Conservation (phyloP, 2,329 filamentous ascomycete genomes). For the Calonectria multiphialidica region DNA sequence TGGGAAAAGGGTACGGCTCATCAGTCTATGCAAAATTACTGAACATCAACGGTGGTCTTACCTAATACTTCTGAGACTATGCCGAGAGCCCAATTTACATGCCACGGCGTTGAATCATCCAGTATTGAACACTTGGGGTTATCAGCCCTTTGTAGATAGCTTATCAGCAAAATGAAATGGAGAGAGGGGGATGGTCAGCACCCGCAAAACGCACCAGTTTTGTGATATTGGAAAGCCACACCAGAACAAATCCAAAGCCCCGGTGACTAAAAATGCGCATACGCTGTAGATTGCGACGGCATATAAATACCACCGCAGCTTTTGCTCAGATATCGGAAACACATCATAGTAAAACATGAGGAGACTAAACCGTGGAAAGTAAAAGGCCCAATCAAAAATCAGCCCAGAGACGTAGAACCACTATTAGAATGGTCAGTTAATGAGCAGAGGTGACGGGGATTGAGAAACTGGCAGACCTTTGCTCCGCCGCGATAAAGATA, state of each 20-base stretch:
- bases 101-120: neutral
- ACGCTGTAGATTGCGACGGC: neutral
- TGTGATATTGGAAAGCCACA: neutral
- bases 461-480: neutral
- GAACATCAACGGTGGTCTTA: neutral
- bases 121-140: neutral
- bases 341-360: slow-evolving; percentile 3
- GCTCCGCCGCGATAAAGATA: neutral
- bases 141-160: neutral
- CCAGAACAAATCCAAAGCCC: neutral
- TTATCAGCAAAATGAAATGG: neutral
- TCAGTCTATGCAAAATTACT: neutral
- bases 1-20: neutral
- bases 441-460: neutral
- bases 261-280: neutral
- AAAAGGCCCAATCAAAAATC: neutral
- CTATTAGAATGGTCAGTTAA: neutral
- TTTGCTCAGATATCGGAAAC: slow-evolving; percentile 9
- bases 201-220: neutral
- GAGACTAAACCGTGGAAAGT: neutral
- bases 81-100: neutral
- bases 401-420: neutral
- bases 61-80: neutral
- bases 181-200: neutral
- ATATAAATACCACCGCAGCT: neutral